Evolutionary conservation across 805 yeast genomes (phyloP).

Genomic region (Pichia cabralensis): DNA sequence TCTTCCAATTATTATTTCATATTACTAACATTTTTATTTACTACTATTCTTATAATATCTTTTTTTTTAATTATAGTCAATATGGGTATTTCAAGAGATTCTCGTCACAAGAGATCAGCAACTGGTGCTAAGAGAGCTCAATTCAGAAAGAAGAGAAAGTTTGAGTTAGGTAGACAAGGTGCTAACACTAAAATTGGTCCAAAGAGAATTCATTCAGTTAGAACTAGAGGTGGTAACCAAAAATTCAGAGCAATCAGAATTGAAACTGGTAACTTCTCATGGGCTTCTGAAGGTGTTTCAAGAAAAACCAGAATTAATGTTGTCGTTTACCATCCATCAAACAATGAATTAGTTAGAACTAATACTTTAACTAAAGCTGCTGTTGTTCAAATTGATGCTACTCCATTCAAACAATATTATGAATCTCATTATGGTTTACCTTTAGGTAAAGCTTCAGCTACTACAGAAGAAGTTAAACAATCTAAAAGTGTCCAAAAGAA

Average conservation of each 20-base stretch:
- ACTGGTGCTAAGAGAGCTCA: conserved; percentile 99
- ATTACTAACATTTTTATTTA: conserved; percentile 5
- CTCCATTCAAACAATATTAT: conserved; percentile 99
- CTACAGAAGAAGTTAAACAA: conserved; percentile 46
- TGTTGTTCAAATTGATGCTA: conserved; percentile 98
- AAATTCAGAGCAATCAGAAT: conserved; percentile 99
- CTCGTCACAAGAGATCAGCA: conserved; percentile 99
- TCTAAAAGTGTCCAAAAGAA: conserved; percentile 81
- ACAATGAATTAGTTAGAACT: conserved; percentile 99
- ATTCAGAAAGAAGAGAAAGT: conserved; percentile 99
- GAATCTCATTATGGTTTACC: conserved; percentile 96
- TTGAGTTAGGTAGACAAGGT: conserved; percentile 99
- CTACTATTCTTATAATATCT: neutral
- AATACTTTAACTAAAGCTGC: conserved; percentile 99
- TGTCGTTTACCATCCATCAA: conserved; percentile 99
- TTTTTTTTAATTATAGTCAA: conserved; percentile 23
- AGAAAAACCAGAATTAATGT: conserved; percentile 98
- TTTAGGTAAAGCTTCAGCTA: conserved; percentile 64
- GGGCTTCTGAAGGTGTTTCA: conserved; percentile 98
- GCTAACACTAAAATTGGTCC: conserved; percentile 99
- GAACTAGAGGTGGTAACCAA: conserved; percentile 99
- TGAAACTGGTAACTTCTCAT: conserved; percentile 98
- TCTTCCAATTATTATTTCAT: neutral
- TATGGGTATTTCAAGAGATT: conserved; percentile 99
- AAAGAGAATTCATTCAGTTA: conserved; percentile 97